Evolutionary conservation across 371 early-diverging fungal genomes (phyloP).

Genomic region (Edhazardia aedis): DNA sequence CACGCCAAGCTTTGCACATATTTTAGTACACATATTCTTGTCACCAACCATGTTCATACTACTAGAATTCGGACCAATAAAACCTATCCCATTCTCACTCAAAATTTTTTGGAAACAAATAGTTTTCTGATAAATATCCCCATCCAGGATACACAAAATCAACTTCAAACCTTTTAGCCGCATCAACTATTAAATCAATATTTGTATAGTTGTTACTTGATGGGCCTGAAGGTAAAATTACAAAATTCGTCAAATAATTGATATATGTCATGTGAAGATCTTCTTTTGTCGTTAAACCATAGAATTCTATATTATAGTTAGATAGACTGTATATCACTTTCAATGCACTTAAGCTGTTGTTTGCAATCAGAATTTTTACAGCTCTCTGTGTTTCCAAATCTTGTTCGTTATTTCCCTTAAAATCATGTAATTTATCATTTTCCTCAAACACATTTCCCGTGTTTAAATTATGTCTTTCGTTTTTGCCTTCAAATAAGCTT

Average conservation of each 20-base stretch:
- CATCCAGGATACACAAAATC: constrained; percentile 63
- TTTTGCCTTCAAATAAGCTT: no score
- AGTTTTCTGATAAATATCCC: constrained; percentile 96
- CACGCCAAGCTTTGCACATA: constrained; percentile 77
- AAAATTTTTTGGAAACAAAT: constrained; percentile 65
- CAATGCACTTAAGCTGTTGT: no score
- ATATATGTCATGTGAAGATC: constrained; percentile 82
- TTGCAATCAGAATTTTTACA: no score
- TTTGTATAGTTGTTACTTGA: constrained; percentile 89
- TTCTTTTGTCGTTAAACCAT: constrained; percentile 61
- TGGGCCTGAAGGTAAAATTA: constrained; percentile 78
- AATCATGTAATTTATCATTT: no score
- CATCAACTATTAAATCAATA: constrained; percentile 77
- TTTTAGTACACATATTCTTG: constrained; percentile 86
- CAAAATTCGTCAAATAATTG: constrained; percentile 84
- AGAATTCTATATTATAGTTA: no score
- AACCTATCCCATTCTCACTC: constrained; percentile 58
- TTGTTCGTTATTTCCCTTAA: no score
- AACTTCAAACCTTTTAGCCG: constrained; percentile 73
- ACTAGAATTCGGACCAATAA: constrained; percentile 88
- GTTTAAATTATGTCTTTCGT: no score
- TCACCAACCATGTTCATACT: constrained; percentile 88
- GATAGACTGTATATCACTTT: no score
- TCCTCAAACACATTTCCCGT: no score
- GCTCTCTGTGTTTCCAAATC: no score